Percentiles rank a stretch among this genome's conserved stretches.
Conservation (phyloP, 2,329 filamentous ascomycete species). For the Aureobasidium sp. region DNA sequence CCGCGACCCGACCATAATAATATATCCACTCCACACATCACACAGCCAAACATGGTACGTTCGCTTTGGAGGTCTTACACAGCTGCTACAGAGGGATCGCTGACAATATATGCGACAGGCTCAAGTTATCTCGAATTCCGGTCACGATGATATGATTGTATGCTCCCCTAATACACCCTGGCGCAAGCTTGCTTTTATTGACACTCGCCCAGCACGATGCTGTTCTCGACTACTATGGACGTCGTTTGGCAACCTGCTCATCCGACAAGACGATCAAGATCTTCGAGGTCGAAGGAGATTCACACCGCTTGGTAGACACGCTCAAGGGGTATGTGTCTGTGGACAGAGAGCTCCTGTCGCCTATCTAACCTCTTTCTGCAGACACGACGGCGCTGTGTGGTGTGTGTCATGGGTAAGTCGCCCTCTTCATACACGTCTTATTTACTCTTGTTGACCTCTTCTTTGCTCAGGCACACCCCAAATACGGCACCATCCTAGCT, state of each 20-base stretch:
- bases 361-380: slow-evolving; percentile 28
- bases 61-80: neutral
- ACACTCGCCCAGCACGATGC: slow-evolving; percentile 70
- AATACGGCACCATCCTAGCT: slow-evolving; percentile 96
- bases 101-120: slow-evolving; percentile 38
- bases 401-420: slow-evolving; percentile 74
- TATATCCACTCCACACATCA: slow-evolving; percentile 11
- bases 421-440: neutral
- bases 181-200: neutral
- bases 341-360: neutral
- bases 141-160: slow-evolving; percentile 99
- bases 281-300: slow-evolving; percentile 92
- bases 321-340: slow-evolving; percentile 66
- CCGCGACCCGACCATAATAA: slow-evolving; percentile 1
- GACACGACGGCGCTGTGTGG: slow-evolving; percentile 96
- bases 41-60: slow-evolving; percentile 12
- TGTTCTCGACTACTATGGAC: slow-evolving; percentile 96
- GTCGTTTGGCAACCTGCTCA: slow-evolving; percentile 90
- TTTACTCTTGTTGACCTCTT: neutral
- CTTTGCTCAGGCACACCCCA: slow-evolving; percentile 64
- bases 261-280: slow-evolving; percentile 99
- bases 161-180: slow-evolving; percentile 31
- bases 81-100: neutral
- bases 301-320: slow-evolving; percentile 82
- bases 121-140: slow-evolving; percentile 74